Percentiles rank a stretch among this genome's conserved stretches.
Evolutionary conservation across 2,329 filamentous ascomycete genomes (phyloP).

Genomic region (Xylariales sp.): DNA sequence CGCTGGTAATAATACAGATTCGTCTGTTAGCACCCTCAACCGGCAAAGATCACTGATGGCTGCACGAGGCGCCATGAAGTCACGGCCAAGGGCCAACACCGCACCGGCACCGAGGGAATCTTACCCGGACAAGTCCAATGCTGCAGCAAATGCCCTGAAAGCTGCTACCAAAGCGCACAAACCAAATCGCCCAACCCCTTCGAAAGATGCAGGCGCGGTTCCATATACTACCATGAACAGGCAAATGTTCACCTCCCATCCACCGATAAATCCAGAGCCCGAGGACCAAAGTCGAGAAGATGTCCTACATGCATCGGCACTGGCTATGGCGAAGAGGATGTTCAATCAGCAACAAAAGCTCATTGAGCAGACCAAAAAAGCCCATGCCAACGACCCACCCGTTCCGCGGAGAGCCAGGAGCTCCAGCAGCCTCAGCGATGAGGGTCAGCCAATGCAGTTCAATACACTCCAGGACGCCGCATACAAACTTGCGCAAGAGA

Average conservation of each 20-base stretch:
- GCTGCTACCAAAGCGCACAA: conserved; percentile 67
- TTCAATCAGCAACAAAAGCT: conserved; percentile 66
- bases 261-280: conserved; percentile 65
- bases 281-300: conserved; percentile 72
- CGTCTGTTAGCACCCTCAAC: conserved; percentile 40
- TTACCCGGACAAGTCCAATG: conserved; percentile 55
- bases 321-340: conserved; percentile 88
- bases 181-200: conserved; percentile 38
- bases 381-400: conserved; percentile 25
- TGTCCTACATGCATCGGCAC: conserved; percentile 72
- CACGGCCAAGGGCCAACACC: conserved; percentile 61
- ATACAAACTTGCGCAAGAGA: conserved; percentile 79
- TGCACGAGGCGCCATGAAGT: conserved; percentile 71
- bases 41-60: conserved; percentile 66
- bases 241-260: conserved; percentile 74
- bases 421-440: conserved; percentile 27
- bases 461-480: conserved; percentile 79
- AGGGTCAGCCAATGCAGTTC: conserved; percentile 46
- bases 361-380: conserved; percentile 44
- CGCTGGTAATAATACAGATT: conserved; percentile 14
- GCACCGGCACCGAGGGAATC: conserved; percentile 43
- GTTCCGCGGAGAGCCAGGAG: conserved; percentile 25
- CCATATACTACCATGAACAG: conserved; percentile 64
- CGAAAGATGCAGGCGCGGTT: conserved; percentile 60
- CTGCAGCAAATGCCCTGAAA: conserved; percentile 64